phyloP scores from a whole-genome alignment of 768 basidiomycete species.

The Pleurotus tuoliensis region DNA sequence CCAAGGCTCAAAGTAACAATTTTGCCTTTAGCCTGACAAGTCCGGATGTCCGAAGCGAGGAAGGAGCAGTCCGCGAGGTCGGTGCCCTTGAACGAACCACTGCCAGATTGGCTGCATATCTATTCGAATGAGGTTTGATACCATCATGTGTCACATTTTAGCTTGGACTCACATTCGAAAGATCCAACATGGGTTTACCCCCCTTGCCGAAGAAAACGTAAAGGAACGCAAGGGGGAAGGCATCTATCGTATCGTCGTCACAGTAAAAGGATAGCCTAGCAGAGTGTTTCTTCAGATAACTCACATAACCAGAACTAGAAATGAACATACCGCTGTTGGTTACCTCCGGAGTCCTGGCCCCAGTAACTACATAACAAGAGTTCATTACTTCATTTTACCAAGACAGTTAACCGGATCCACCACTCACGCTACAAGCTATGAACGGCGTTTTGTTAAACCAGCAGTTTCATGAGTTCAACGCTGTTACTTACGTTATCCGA shows the following conservation, averaged over 20 bases:
- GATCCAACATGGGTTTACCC: slow-evolving; percentile 53
- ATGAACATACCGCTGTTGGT: slow-evolving; percentile 30
- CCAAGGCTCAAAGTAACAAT: slow-evolving; percentile 50
- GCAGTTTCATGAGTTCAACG: not conserved
- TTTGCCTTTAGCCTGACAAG: slow-evolving; percentile 63
- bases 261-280: slow-evolving; percentile 55
- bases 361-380: slow-evolving; percentile 28
- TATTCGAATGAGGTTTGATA: slow-evolving; percentile 17
- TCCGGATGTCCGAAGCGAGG: slow-evolving; percentile 56
- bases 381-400: not conserved
- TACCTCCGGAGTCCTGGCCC: slow-evolving; percentile 36
- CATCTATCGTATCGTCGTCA: slow-evolving; percentile 58
- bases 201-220: slow-evolving; percentile 59
- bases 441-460: not conserved
- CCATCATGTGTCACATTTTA: not conserved
- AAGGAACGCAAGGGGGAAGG: slow-evolving; percentile 59
- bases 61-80: slow-evolving; percentile 61
- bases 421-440: slow-evolving; percentile 34
- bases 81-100: slow-evolving; percentile 52
- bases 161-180: slow-evolving; percentile 47
- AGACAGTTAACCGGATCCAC: not conserved
- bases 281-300: not conserved
- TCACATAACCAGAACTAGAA: not conserved
- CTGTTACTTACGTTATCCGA: slow-evolving; percentile 31
- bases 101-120: slow-evolving; percentile 49